Conservation (phyloP, 257 asterid species). For the Nyctanthes arbortristis region DNA sequence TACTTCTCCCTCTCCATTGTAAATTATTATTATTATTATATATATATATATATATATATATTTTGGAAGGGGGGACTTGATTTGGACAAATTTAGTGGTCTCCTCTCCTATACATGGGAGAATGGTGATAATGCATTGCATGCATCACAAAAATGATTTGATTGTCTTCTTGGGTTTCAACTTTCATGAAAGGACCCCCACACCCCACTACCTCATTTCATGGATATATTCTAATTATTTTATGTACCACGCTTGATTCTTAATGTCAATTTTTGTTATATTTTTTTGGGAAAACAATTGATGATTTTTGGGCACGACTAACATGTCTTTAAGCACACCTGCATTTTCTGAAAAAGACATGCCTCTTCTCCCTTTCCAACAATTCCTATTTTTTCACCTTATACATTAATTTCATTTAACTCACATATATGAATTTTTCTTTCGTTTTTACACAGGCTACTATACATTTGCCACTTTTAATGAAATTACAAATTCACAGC, state of each 20-base stretch:
- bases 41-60: too few relatives aligned
- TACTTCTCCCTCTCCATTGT: too few relatives aligned
- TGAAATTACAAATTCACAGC: too few relatives aligned
- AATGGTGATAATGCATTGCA: background rate
- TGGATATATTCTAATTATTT: slow-evolving; percentile 50
- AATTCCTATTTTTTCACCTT: background rate
- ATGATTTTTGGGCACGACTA: slow-evolving; percentile 70
- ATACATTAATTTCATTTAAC: background rate
- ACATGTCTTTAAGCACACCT: slow-evolving; percentile 47
- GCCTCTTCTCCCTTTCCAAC: slow-evolving; percentile 29
- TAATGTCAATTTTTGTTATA: background rate
- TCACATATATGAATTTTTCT: too few relatives aligned
- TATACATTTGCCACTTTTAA: too few relatives aligned
- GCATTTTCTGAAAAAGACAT: slow-evolving; percentile 33
- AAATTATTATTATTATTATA: too few relatives aligned
- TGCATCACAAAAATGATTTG: slow-evolving; percentile 11
- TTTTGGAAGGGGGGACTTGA: too few relatives aligned
- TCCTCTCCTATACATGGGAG: background rate
- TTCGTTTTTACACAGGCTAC: too few relatives aligned
- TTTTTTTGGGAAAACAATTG: slow-evolving; percentile 38
- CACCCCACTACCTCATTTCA: slow-evolving; percentile 16
- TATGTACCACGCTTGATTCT: slow-evolving; percentile 57
- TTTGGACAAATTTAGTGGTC: background rate
- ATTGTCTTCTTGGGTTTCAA: slow-evolving; percentile 7
- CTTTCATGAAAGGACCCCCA: background rate